phyloP scores from a whole-genome alignment of 352 stramenopile species.

The Vaucheria bursata region DNA sequence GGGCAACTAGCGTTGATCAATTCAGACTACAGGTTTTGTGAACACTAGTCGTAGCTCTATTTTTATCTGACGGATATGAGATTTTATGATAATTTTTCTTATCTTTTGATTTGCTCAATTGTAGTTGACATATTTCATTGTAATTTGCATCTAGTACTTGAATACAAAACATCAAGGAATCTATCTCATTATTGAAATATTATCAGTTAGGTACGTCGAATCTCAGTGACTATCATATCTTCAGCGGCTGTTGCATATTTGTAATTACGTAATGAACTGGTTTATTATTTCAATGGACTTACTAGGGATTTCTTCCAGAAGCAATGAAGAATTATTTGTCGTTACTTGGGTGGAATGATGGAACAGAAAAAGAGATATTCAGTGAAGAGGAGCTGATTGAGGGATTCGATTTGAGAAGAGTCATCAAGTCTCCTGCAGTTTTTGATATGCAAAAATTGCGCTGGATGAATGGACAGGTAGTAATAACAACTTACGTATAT shows the following conservation, averaged over 20 bases:
- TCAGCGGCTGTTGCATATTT: neutral
- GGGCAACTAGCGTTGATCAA: constrained; percentile 89
- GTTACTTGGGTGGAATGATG: constrained; percentile 88
- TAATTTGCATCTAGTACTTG: neutral
- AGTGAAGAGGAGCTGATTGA: constrained; percentile 79
- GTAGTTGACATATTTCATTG: neutral
- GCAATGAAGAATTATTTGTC: constrained; percentile 96
- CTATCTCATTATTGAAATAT: constrained; percentile 4
- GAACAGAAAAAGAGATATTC: constrained; percentile 95
- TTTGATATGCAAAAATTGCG: constrained; percentile 72
- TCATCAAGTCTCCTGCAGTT: constrained; percentile 65
- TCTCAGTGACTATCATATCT: neutral
- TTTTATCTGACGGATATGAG: neutral
- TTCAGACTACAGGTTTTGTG: constrained; percentile 61
- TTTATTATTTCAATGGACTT: neutral
- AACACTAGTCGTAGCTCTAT: neutral
- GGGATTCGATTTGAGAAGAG: constrained; percentile 62
- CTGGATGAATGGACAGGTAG: constrained; percentile 42
- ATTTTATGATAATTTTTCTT: neutral
- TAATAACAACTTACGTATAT: too few species aligned
- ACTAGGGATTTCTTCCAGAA: constrained; percentile 84
- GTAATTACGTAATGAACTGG: neutral
- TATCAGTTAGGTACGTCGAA: neutral
- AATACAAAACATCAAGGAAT: too few species aligned
- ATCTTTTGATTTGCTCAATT: neutral